These are phyloP conservation scores for Mycena alexandri DNA, from an alignment of 768 basidiomycete species.

Conservation along the genomic window DNA sequence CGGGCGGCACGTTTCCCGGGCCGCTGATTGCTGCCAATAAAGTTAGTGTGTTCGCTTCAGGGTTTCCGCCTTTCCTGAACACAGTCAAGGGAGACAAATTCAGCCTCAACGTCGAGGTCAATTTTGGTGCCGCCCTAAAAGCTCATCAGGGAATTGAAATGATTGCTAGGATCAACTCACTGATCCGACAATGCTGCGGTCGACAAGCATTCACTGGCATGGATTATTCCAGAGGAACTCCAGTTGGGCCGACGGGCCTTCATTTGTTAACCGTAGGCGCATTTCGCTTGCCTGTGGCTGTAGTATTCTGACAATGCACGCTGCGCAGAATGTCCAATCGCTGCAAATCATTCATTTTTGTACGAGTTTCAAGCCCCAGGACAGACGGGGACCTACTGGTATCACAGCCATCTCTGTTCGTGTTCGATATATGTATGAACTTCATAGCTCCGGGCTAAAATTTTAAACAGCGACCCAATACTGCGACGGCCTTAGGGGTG, in stretches of 20 bases:
- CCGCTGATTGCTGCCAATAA: constrained; percentile 47
- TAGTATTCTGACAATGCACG: too few relatives aligned
- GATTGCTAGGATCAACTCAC: constrained; percentile 47
- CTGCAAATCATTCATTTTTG: constrained; percentile 17
- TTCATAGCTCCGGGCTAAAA: background rate
- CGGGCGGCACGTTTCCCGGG: constrained; percentile 41
- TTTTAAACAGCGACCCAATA: constrained; percentile 63
- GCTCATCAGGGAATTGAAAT: constrained; percentile 28
- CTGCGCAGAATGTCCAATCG: constrained; percentile 26
- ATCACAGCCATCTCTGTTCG: constrained; percentile 50
- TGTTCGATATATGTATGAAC: background rate
- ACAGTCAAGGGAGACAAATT: constrained; percentile 55
- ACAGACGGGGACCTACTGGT: constrained; percentile 62
- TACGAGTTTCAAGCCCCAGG: constrained; percentile 52
- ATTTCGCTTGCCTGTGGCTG: background rate
- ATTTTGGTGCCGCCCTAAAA: background rate
- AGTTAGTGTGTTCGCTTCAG: constrained; percentile 35
- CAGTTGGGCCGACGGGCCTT: constrained; percentile 57
- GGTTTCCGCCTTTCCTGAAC: background rate
- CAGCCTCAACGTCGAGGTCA: constrained; percentile 55
- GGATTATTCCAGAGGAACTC: constrained; percentile 54
- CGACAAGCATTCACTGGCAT: constrained; percentile 64
- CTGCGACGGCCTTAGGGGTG: constrained; percentile 68
- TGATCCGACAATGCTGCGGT: constrained; percentile 61
- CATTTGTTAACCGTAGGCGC: constrained; percentile 40